Base-by-base conservation (phyloP, 2,329 filamentous ascomycete species). In the Hypocreales sp. region DNA sequence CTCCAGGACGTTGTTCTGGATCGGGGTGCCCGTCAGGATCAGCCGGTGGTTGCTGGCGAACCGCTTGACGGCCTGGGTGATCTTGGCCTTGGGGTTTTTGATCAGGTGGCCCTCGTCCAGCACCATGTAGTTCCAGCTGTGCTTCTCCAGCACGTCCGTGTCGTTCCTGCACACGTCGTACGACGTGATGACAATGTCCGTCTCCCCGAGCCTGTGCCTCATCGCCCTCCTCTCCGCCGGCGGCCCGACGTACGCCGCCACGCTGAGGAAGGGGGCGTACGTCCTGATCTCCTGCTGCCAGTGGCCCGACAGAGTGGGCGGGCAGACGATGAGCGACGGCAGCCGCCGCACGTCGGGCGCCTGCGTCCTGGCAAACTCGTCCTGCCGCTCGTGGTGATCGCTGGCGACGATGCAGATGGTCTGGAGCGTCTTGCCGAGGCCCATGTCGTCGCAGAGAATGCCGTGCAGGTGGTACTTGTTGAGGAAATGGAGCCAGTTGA, bases 361-460 rank as follows among this genome's bases (percentile, higher is more conserved):
- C 25, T 77, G 68, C 0, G 86, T 92, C 53, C 79, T 83, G 16
- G 74, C 74, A 48, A 78, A 95, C 46, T 95, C 84, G 45, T 94
- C 82, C 1, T 82, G 83, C 34, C 90, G 76, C 46, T 92, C 65
- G 49, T 98, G 87, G 47, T 98, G 90, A 48, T 98, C 90, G 54
- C 86, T 95, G 8, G 90, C 87, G 23, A 98, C 86, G 44, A 98
- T 98, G 52, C 90, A 98, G 14, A 98, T 71, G 0, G 92, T 98
- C 51, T 98, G 90, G 8, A 98, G 60, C 2, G 90, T 98, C 59
- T 98, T 98, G 26, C 90, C 90, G 16, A 98, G 78, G 45, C 90
- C 90, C 90, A 98, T 98, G 50, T 98, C 90, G 45, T 98, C 90
- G 48, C 90, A 98, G 33, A 98, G 80, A 51, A 98, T 94, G 26